Evolutionary conservation across 208 protist genomes (phyloP).

Genomic region (Borovskyia barvae): DNA sequence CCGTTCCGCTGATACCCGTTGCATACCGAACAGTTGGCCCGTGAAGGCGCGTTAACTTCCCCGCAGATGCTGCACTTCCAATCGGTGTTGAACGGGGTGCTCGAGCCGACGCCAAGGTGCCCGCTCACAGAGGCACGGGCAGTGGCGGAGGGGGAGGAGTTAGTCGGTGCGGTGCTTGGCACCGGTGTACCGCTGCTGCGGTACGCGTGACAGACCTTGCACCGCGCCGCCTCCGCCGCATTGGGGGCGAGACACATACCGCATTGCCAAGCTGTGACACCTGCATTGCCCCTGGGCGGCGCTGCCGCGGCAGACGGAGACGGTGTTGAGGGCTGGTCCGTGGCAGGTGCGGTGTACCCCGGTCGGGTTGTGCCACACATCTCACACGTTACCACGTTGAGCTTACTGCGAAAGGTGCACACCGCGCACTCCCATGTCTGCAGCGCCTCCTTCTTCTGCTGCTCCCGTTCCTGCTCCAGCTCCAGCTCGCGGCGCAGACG

Average conservation of each 20-base stretch:
- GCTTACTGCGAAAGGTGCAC: slow-evolving; percentile 78
- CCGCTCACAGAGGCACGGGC: neutral
- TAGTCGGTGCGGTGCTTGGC: slow-evolving; percentile 4
- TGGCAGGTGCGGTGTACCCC: slow-evolving; percentile 27
- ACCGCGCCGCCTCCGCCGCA: slow-evolving; percentile 37
- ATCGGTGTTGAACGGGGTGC: slow-evolving; percentile 16
- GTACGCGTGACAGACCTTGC: slow-evolving; percentile 56
- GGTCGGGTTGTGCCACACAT: slow-evolving; percentile 65
- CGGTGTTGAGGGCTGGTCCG: neutral
- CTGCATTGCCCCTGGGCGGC: slow-evolving; percentile 1
- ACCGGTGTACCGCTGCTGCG: slow-evolving; percentile 40
- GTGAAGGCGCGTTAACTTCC: slow-evolving; percentile 37
- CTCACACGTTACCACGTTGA: slow-evolving; percentile 43
- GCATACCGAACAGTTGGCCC: slow-evolving; percentile 50
- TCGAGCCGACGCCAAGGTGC: neutral
- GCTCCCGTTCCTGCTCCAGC: slow-evolving; percentile 70
- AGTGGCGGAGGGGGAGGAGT: neutral
- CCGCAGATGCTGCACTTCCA: slow-evolving; percentile 72
- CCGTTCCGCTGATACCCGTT: slow-evolving; percentile 72
- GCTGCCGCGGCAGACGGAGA: neutral
- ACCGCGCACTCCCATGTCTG: slow-evolving; percentile 73
- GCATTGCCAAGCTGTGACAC: slow-evolving; percentile 67
- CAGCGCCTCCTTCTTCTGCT: slow-evolving; percentile 54
- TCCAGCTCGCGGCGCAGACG: slow-evolving; percentile 78
- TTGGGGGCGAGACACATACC: slow-evolving; percentile 63